These are phyloP conservation scores for Yarrowia hollandica DNA, from an alignment of 805 yeast genomes.

Conservation along the genomic window DNA sequence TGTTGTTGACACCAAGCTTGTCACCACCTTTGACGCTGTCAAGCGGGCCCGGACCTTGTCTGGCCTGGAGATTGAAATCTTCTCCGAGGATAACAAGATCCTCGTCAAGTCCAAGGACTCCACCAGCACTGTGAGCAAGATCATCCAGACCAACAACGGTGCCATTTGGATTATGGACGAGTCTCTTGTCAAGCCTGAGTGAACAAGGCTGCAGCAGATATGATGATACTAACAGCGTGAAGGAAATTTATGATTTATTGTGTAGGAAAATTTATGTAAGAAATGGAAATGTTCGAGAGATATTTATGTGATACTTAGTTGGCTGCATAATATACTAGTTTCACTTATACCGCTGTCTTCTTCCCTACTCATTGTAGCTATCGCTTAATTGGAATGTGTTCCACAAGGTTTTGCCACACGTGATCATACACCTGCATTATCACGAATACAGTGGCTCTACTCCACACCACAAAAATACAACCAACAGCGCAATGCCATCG, in stretches of 20 bases:
- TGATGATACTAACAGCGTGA: neutral
- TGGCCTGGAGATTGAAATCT: constrained; percentile 26
- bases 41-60: constrained; percentile 37
- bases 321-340: too few species aligned
- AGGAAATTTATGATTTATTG: neutral
- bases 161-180: constrained; percentile 38
- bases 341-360: too few species aligned
- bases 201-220: neutral
- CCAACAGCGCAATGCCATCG: neutral
- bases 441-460: too few species aligned
- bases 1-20: constrained; percentile 33
- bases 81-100: constrained; percentile 11
- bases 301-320: too few species aligned
- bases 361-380: too few species aligned
- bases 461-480: neutral
- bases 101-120: constrained; percentile 31
- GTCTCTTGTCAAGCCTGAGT: constrained; percentile 31
- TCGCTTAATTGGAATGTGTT: too few species aligned
- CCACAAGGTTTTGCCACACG: too few species aligned
- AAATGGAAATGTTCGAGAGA: too few species aligned
- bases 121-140: constrained; percentile 17
- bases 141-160: constrained; percentile 35
- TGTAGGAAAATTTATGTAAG: too few species aligned
- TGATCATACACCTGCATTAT: too few species aligned
- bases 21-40: constrained; percentile 3